phyloP scores from a whole-genome alignment of 495 filamentous ascomycete genomes.

The Hyaloscypha bicolor region DNA sequence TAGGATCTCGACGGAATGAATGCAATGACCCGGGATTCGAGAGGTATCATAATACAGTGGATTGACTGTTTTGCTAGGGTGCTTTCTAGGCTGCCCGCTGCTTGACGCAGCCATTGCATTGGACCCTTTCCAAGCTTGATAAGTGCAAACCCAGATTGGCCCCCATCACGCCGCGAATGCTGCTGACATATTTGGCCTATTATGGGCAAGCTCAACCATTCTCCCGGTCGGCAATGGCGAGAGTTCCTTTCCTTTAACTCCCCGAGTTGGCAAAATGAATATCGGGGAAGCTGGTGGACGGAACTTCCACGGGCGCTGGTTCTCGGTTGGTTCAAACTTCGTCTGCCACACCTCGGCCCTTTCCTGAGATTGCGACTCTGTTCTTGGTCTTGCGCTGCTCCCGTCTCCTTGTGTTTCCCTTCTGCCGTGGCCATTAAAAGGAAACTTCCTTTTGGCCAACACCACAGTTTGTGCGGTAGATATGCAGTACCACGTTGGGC shows the following conservation, averaged over 20 bases:
- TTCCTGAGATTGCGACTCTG: background rate
- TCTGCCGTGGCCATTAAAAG: background rate
- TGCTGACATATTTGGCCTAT: conserved; percentile 2
- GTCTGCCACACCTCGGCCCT: background rate
- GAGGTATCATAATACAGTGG: too few species aligned
- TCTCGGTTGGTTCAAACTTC: background rate
- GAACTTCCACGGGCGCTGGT: background rate
- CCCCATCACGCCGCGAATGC: background rate
- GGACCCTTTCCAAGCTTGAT: background rate
- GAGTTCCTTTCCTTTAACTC: background rate
- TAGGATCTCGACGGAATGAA: background rate
- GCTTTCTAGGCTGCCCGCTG: background rate
- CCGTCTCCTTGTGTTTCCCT: background rate
- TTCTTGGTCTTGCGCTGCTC: background rate
- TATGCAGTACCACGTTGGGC: conserved; percentile 25
- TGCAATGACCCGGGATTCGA: too few species aligned
- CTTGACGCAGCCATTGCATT: background rate
- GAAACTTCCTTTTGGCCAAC: background rate
- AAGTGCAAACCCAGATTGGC: background rate
- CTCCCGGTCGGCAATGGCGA: background rate
- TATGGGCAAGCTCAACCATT: background rate
- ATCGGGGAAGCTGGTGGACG: background rate
- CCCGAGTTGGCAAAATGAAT: conserved; percentile 1
- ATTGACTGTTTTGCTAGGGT: background rate
- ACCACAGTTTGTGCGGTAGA: background rate